Percentiles rank a stretch among this genome's conserved stretches.
Conservation (phyloP, 2,329 filamentous ascomycete species). For the Colletotrichum salicis region DNA sequence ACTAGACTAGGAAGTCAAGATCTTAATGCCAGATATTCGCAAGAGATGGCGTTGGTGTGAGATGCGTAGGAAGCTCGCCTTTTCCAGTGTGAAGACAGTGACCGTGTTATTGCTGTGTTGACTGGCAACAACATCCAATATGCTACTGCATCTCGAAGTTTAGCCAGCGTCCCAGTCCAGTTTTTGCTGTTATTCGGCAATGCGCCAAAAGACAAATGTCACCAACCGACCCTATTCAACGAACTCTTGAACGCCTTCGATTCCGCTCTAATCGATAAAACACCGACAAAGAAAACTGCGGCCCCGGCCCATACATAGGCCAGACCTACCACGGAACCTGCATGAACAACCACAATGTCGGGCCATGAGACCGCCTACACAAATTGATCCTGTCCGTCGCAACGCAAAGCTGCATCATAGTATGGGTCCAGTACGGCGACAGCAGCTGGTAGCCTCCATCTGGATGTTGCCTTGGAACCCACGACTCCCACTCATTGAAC, state of each 20-base stretch:
- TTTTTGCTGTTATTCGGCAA: too few species aligned
- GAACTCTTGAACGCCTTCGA: not conserved
- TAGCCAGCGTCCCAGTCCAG: not conserved
- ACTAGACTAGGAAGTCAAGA: too few species aligned
- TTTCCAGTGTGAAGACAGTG: not conserved
- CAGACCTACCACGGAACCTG: not conserved
- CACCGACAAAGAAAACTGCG: not conserved
- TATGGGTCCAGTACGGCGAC: not conserved
- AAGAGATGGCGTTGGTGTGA: too few species aligned
- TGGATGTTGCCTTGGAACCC: slow-evolving; percentile 7
- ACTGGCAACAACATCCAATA: not conserved
- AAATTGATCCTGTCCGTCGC: not conserved
- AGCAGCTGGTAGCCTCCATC: slow-evolving; percentile 11
- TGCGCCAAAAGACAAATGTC: too few species aligned
- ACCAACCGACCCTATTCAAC: not conserved
- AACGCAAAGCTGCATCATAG: slow-evolving; percentile 8
- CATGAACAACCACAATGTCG: slow-evolving; percentile 12
- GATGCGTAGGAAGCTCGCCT: too few species aligned
- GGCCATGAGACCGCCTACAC: slow-evolving; percentile 2
- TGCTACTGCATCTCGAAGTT: not conserved
- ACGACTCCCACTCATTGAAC: not conserved
- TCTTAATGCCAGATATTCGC: too few species aligned
- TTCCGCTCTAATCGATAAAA: not conserved
- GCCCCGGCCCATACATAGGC: not conserved
- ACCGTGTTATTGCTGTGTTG: not conserved